Evolutionary conservation across 345 rosid genomes (phyloP), one percentile per base, ranked within the genome.

Genomic region (Pistacia vera): DNA sequence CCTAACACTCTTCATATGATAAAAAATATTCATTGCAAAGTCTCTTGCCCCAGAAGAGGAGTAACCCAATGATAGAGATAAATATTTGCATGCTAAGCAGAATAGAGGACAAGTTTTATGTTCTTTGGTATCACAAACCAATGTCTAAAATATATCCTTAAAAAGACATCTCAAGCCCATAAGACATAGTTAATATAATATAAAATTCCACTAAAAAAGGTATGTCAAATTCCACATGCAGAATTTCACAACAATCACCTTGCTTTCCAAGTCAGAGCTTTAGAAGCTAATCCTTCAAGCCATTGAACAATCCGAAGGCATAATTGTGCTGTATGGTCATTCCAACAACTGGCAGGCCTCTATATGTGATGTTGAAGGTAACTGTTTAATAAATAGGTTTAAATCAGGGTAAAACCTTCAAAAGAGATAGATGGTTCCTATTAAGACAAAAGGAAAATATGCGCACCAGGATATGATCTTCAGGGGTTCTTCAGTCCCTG

Each of bases 231-330:
- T 63, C 41, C 64, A 79, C 63, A 33, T 56, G 77, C 49, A 76
- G 56, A 54, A 55, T 54, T 6, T 60, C 58, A 77, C 72, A 76
- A 68, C 12, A 61, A 76, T 77, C 80, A 93, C 99, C 99, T 96
- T 91, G 81, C 88, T 90, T 87, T 96, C 98, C 80, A 92, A 83
- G 76, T 96, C 97, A 74, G 99, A 75, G 93, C 89, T 84, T 96
- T 92, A 63, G 99, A 93, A 72, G 98, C 99, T 81, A 96, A 82
- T 58, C 88, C 98, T 85, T 96, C 98, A 58, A 96, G 90, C 99
- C 99, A 96, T 55, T 89, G 92, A 86, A 93, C 91, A 72, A 96
- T 88, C 51, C 99, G 97, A 76, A 93, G 97, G 86, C 99, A 93
- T 70, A 93, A 78, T 77, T 96, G 98, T 72, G 98, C 93, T 73